Conservation (phyloP, 495 filamentous ascomycete species). For the Achaetomiella virescens region DNA sequence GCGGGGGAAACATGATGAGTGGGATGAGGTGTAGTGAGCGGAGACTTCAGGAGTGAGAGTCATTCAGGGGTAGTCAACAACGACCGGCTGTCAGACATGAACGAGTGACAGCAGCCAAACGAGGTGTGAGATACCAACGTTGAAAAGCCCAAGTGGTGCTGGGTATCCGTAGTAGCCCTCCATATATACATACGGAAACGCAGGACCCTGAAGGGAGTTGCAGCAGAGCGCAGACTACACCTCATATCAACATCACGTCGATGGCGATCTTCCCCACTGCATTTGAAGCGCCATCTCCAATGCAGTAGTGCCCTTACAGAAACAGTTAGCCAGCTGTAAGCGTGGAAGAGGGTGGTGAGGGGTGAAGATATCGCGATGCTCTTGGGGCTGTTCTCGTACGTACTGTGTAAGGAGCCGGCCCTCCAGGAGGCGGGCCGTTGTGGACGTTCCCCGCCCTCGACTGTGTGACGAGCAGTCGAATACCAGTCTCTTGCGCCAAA, state of each 20-base stretch:
- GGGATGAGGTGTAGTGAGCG: neutral
- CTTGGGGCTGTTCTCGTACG: too few relatives aligned
- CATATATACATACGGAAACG: slow-evolving; percentile 14
- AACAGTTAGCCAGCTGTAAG: neutral
- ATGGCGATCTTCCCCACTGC: slow-evolving; percentile 18
- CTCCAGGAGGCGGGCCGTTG: neutral
- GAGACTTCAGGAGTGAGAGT: neutral
- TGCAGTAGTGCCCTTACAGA: neutral
- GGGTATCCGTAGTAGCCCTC: neutral
- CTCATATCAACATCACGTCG: neutral
- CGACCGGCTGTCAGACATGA: neutral
- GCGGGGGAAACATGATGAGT: neutral
- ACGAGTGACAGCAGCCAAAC: neutral
- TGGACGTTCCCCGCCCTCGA: neutral
- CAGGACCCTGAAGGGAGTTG: neutral
- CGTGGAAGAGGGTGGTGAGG: neutral
- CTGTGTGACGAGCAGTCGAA: neutral
- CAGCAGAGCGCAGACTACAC: neutral
- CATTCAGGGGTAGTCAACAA: neutral
- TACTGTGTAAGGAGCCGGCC: neutral
- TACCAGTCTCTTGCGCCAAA: neutral
- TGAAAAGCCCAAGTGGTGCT: neutral
- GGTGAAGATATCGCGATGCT: neutral
- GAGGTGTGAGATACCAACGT: neutral
- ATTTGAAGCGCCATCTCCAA: slow-evolving; percentile 6